Evolutionary conservation across 2,329 filamentous ascomycete species (phyloP), one percentile per base, ranked within the genome.

Genomic region (Aspergillus novoparasiticus): DNA sequence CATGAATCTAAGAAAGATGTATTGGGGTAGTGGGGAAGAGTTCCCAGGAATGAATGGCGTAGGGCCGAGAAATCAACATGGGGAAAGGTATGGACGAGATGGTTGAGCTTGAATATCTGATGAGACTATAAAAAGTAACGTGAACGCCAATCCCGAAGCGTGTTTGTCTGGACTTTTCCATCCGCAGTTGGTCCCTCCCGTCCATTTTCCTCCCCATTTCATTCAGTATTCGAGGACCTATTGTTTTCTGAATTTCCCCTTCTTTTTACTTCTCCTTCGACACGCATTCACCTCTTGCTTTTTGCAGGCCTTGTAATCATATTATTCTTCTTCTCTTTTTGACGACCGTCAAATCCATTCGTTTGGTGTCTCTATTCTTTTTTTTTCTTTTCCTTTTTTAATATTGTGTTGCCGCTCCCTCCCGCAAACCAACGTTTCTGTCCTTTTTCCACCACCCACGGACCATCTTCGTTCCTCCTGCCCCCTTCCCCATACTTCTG

Each of bases 401-500:
- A 28, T 28, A 28, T 28, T 28, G 1, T 28, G 26, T 41, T 56
- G 39, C 59, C 59, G 62, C 59, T 53, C 59, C 23, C 26, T 64
- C 48, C 62, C 62, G 62, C 59, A 57, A 59, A 39, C 10, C 14
- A 50, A 58, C 46, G 23, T 28, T 30, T 50, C 46, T 50, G 46
- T 51, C 58, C 58, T 62, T 65, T 65, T 63, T 60, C 54, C 54
- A 54, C 51, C 51, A 39, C 60, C 43, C 63, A 51, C 57, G 59
- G 63, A 57, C 57, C 60, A 64, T 64, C 63, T 60, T 61, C 50
- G 60, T 36, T 45, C 28, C 48, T 60, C 21, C 46, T 51, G 21
- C 61, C 60, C 60, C 54, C 61, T 65, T 65, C 63, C 59, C 63
- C 63, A 59, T 63, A 48, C 57, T 48, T 21, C 57, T 41, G 32